phyloP scores from a whole-genome alignment of 208 protist species.

The Trypanosoma boissoni region DNA sequence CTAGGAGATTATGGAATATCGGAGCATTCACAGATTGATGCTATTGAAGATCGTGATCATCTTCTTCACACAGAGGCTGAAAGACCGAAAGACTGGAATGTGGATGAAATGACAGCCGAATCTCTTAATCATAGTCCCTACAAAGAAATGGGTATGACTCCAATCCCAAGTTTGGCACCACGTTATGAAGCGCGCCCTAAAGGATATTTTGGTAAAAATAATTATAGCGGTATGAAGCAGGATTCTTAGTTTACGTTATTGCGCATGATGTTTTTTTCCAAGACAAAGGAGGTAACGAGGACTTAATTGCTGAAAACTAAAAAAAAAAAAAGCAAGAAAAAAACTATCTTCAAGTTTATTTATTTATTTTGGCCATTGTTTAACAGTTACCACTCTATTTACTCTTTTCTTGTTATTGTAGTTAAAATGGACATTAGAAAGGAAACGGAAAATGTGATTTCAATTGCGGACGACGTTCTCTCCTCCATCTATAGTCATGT shows the following conservation, averaged over 20 bases:
- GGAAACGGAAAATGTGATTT: slow-evolving; percentile 19
- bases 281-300: too few species aligned
- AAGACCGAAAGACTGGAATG: slow-evolving; percentile 77
- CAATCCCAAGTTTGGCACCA: slow-evolving; percentile 59
- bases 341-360: too few species aligned
- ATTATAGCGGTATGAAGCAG: slow-evolving; percentile 85
- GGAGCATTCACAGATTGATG: slow-evolving; percentile 70
- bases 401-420: neutral
- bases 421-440: slow-evolving; percentile 11
- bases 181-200: slow-evolving; percentile 77
- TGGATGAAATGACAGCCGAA: slow-evolving; percentile 74
- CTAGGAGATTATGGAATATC: slow-evolving; percentile 55
- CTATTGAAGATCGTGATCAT: slow-evolving; percentile 71
- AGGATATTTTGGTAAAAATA: slow-evolving; percentile 69
- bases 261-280: too few species aligned
- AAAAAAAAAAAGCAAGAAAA: too few species aligned
- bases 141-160: slow-evolving; percentile 87
- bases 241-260: slow-evolving; percentile 25
- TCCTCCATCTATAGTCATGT: slow-evolving; percentile 5
- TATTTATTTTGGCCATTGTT: slow-evolving; percentile 6
- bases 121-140: slow-evolving; percentile 56
- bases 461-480: slow-evolving; percentile 25
- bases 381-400: neutral
- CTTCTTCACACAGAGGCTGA: slow-evolving; percentile 48
- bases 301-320: too few species aligned